Evolutionary conservation across 768 basidiomycete genomes (phyloP), one percentile per base, ranked within the genome.

Genomic region (Lanmaoa rubissima): DNA sequence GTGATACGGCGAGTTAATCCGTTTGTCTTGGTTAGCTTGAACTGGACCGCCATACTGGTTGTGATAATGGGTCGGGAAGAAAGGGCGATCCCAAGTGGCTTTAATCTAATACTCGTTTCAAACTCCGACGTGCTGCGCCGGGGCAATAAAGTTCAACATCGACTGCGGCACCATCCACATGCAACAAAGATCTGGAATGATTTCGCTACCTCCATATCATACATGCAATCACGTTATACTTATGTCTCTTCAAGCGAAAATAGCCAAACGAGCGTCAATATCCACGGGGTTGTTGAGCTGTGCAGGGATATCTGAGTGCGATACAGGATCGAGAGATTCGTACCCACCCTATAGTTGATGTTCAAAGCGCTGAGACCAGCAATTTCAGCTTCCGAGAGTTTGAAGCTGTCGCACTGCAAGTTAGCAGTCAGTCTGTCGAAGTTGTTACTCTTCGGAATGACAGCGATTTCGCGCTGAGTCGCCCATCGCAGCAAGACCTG

Each of bases 401-500:
- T 71, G 59, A 81, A 79, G 35, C 67, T 67, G 57, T 73, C 68
- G 65, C 75, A 75, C 42, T 78, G 65, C 61, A 87, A 61, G 74
- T 84, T 84, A 60, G 75, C 62, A 19, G 65, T 62, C 54, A 79
- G 61, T 50, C 79, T 76, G 9, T 66, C 57, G 4, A 59, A 49
- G 60, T 76, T 63, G 67, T 82, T 83, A 48, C 79, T 82, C 77
- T 93, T 93, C 45, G 90, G 90, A 58, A 93, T 82, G 44, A 92
- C 84, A 35, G 85, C 84, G 57, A 91, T 78, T 11, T 82, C 84
- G 38, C 83, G 84, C 65, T 90, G 87, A 14, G 86, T 87, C 2
- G 88, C 83, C 90, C 90, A 93, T 61, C 88, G 80, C 51, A 93
- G 79, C 39, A 92, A 73, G 24, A 92, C 81, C 69, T 92, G 88